Evolutionary conservation across 73 alveolate species (phyloP).

Genomic region (Paramecium bursaria): DNA sequence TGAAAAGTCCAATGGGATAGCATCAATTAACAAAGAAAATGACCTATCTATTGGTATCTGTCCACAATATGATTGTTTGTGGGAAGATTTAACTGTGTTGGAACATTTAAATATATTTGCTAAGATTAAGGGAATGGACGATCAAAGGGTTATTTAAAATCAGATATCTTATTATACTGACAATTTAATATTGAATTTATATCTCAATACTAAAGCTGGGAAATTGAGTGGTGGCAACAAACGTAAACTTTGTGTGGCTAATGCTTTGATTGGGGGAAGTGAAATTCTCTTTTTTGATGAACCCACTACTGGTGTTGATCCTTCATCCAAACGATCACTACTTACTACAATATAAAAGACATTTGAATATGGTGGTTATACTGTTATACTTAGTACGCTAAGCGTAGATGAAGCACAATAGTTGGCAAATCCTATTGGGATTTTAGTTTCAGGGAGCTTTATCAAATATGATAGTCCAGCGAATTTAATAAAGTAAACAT

Average conservation of each 20-base stretch:
- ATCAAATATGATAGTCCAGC: constrained; percentile 80
- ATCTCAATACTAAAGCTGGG: constrained; percentile 85
- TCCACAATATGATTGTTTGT: constrained; percentile 96
- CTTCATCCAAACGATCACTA: constrained; percentile 86
- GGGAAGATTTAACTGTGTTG: constrained; percentile 91
- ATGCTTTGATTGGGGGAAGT: constrained; percentile 94
- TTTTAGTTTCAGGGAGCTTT: constrained; percentile 80
- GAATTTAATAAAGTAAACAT: no score
- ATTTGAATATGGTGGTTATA: constrained; percentile 56
- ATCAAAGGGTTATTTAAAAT: constrained; percentile 56
- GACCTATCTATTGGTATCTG: constrained; percentile 89
- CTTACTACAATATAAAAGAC: constrained; percentile 88
- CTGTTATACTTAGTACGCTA: constrained; percentile 88
- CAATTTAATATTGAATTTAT: constrained; percentile 79
- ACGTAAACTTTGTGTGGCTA: constrained; percentile 94
- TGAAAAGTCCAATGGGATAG: constrained; percentile 27
- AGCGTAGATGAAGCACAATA: constrained; percentile 95
- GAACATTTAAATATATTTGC: constrained; percentile 96
- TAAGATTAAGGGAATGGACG: constrained; percentile 88
- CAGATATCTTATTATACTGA: constrained; percentile 76
- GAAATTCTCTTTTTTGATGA: constrained; percentile 92
- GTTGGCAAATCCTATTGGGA: constrained; percentile 86
- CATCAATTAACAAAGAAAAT: constrained; percentile 10
- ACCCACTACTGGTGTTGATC: constrained; percentile 97
- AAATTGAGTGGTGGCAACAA: constrained; percentile 96